Evolutionary conservation across 805 yeast species (phyloP).

Genomic region (Blastobotrys peoriensis): DNA sequence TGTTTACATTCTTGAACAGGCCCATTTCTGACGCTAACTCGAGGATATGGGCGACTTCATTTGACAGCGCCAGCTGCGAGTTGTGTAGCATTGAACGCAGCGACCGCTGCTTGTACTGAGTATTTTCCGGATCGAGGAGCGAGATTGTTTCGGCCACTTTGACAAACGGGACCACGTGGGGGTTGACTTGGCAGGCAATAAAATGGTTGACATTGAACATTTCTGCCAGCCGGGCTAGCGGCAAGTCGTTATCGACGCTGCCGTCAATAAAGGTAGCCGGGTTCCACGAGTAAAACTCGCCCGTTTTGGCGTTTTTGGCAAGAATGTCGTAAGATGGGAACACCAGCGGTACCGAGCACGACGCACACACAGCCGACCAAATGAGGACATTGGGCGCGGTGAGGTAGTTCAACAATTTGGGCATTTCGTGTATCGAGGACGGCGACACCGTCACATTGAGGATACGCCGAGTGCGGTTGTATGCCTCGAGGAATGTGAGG

Average conservation of each 20-base stretch:
- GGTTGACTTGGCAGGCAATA: slow-evolving; percentile 95
- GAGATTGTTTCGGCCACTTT: slow-evolving; percentile 18
- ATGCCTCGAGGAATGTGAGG: slow-evolving; percentile 89
- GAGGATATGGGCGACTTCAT: slow-evolving; percentile 73
- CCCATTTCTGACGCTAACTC: slow-evolving; percentile 73
- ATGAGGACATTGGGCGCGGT: slow-evolving; percentile 91
- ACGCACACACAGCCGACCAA: slow-evolving; percentile 87
- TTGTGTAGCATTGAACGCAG: slow-evolving; percentile 8
- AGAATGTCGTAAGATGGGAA: slow-evolving; percentile 81
- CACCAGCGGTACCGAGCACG: slow-evolving; percentile 89
- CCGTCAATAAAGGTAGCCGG: slow-evolving; percentile 88
- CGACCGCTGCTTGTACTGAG: slow-evolving; percentile 1
- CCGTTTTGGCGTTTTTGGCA: slow-evolving; percentile 74
- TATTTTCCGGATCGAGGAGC: slow-evolving; percentile 22
- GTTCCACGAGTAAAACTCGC: slow-evolving; percentile 74
- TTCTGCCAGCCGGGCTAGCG: slow-evolving; percentile 82
- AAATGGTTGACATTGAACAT: slow-evolving; percentile 98
- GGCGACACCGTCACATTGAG: slow-evolving; percentile 91
- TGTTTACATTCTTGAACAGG: slow-evolving; percentile 61
- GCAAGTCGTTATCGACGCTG: slow-evolving; percentile 89
- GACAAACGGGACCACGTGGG: slow-evolving; percentile 88
- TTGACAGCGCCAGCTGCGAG: slow-evolving; percentile 51
- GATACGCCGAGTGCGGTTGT: slow-evolving; percentile 89
- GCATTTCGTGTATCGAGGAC: slow-evolving; percentile 85
- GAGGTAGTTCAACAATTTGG: slow-evolving; percentile 78